phyloP scores from a whole-genome alignment of 2,329 filamentous ascomycete species.

The Elsinoe arachidis region DNA sequence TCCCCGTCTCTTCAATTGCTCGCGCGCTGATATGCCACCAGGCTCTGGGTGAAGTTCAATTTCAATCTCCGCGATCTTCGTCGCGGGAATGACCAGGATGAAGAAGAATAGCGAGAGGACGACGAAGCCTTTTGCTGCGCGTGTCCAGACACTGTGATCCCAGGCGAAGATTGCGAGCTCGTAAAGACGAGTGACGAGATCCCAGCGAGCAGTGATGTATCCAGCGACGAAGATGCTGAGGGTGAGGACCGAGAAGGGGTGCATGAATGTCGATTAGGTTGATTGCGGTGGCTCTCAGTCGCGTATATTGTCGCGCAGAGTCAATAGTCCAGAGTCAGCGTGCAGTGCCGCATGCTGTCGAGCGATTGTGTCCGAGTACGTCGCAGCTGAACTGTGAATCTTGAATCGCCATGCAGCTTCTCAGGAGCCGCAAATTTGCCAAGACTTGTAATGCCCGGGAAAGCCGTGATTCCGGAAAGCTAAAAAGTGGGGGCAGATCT shows the following conservation, averaged over 20 bases:
- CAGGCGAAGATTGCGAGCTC: constrained; percentile 95
- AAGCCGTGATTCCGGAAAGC: not conserved
- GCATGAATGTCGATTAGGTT: constrained; percentile 54
- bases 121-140: constrained; percentile 76
- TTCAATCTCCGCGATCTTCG: constrained; percentile 73
- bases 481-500: not conserved
- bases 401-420: constrained; percentile 1
- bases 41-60: constrained; percentile 62
- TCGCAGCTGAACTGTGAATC: not conserved
- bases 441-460: constrained; percentile 4
- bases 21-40: constrained; percentile 82
- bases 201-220: constrained; percentile 99
- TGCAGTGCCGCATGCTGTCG: no score
- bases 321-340: no score
- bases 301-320: no score
- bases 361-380: no score
- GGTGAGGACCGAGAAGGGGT: constrained; percentile 93
- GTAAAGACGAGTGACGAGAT: constrained; percentile 92
- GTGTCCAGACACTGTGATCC: constrained; percentile 92
- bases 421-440: constrained; percentile 4
- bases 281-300: no score
- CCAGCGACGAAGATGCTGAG: constrained; percentile 98
- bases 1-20: constrained; percentile 86
- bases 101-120: constrained; percentile 79
- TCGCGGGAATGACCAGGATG: constrained; percentile 72